Base-by-base conservation (phyloP, 2,329 filamentous ascomycete genomes). In the Elsinoe batatas region DNA sequence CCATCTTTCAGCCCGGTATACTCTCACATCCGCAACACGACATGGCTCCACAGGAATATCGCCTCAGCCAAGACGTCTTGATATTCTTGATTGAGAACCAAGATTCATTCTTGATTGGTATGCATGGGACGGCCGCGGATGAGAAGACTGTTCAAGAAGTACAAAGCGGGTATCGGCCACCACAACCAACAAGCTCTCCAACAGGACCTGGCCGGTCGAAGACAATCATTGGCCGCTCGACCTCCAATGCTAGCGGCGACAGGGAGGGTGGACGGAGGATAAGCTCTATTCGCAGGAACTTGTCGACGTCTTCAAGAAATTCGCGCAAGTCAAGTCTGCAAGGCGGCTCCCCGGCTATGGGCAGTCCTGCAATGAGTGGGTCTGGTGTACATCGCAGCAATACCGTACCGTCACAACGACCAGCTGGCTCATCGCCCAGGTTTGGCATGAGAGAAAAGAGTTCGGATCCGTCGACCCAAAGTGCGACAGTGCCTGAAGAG, bases 31-130 rank as follows among this genome's bases (percentile, higher is more conserved):
- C 93, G 1, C 77, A 81, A 58, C 93, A 98, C 69, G 91, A 95
- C 65, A 97, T 98, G 91, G 85, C 89, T 0, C 93, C 93, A 0
- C 82, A 87, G 57, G 91, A 97, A 67, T 98, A 98, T 68, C 84
- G 89, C 32, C 76, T 98, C 5, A 97, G 94, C 67, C 93, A 98
- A 76, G 91, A 93, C 64, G 91, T 98, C 17, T 79, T 98, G 60
- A 95, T 98, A 51, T 98, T 98, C 70, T 74, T 98, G 63, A 98
- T 98, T 62, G 91, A 97, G 67, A 95, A 98, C 65, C 93, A 98
- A 69, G 93, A 98, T 66, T 88, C 95, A 70, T 98, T 98, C 76
- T 76, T 98, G 61, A 94, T 98, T 61, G 93, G 93, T 56, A 98
- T 98, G 93, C 88, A 90, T 67, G 93, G 93, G 43, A 96, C 91